Conservation (phyloP, 768 basidiomycete genomes). For the Pleurotus djamor region DNA sequence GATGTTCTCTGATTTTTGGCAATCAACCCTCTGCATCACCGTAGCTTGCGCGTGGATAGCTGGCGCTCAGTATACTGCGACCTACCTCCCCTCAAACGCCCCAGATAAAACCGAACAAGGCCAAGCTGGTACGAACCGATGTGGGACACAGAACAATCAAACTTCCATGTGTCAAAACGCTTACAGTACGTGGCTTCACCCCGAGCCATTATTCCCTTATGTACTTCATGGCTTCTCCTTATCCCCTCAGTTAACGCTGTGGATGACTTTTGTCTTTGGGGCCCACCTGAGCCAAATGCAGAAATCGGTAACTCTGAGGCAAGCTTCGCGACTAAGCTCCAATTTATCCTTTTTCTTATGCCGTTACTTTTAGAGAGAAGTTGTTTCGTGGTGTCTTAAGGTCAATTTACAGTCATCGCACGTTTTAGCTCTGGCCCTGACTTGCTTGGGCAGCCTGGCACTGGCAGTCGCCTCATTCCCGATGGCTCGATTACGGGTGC, state of each 20-base stretch:
- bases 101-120: conserved; percentile 51
- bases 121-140: conserved; percentile 64
- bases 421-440: conserved; percentile 5
- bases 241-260: conserved; percentile 48
- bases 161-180: conserved; percentile 66
- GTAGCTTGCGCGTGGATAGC: not conserved
- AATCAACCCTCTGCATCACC: not conserved
- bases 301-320: conserved; percentile 65
- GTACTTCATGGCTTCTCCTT: not conserved
- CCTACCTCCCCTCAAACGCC: conserved; percentile 46
- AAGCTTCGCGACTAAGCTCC: not conserved
- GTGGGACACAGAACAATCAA: conserved; percentile 54
- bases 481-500: conserved; percentile 67
- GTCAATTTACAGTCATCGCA: conserved; percentile 13
- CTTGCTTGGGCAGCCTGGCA: conserved; percentile 40
- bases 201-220: not conserved
- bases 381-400: conserved; percentile 39
- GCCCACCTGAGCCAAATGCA: conserved; percentile 44
- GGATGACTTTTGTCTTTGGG: conserved; percentile 46
- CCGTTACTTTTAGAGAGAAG: conserved; percentile 24
- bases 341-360: conserved; percentile 9
- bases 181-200: conserved; percentile 38
- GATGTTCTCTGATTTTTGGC: not conserved
- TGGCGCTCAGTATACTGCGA: conserved; percentile 35
- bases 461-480: conserved; percentile 69